Conservation (phyloP, 2,329 filamentous ascomycete genomes). For the Ophidiomyces ophidiicola region DNA sequence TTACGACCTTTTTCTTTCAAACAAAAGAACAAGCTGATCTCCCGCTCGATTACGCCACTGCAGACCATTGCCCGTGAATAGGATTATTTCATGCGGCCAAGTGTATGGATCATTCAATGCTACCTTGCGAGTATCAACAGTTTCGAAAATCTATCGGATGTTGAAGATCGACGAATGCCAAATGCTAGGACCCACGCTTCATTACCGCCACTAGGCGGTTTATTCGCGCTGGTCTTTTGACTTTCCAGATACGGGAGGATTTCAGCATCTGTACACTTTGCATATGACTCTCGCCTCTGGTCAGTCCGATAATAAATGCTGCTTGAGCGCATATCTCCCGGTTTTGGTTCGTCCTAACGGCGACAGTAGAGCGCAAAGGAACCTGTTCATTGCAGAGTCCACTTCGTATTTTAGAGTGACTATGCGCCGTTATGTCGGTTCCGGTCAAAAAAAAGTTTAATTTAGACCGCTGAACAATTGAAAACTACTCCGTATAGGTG, state of each 20-base stretch:
- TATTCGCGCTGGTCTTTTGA: neutral
- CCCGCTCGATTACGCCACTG: neutral
- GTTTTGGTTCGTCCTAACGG: neutral
- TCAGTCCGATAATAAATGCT: no score
- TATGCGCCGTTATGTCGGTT: neutral
- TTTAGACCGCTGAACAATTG: slow-evolving; percentile 1
- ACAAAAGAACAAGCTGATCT: slow-evolving; percentile 1
- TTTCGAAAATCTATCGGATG: slow-evolving; percentile 4
- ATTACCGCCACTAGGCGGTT: neutral
- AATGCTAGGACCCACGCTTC: slow-evolving; percentile 1
- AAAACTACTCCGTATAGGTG: neutral
- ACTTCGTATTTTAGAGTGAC: neutral
- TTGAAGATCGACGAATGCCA: slow-evolving; percentile 4
- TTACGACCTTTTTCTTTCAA: neutral
- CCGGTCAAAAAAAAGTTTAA: slow-evolving; percentile 3
- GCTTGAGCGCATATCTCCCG: neutral
- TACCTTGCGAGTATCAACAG: slow-evolving; percentile 2
- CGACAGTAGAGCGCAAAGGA: neutral
- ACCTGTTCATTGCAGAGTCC: neutral
- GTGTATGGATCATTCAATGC: slow-evolving; percentile 1
- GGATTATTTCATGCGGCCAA: neutral
- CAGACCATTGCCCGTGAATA: neutral
- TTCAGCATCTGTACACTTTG: slow-evolving; percentile 1
- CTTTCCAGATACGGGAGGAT: neutral
- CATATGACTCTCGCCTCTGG: no score